Percentiles rank a stretch among this genome's conserved stretches.
Conservation (phyloP, 2,329 filamentous ascomycete species). For the Penicillium oxalicum region DNA sequence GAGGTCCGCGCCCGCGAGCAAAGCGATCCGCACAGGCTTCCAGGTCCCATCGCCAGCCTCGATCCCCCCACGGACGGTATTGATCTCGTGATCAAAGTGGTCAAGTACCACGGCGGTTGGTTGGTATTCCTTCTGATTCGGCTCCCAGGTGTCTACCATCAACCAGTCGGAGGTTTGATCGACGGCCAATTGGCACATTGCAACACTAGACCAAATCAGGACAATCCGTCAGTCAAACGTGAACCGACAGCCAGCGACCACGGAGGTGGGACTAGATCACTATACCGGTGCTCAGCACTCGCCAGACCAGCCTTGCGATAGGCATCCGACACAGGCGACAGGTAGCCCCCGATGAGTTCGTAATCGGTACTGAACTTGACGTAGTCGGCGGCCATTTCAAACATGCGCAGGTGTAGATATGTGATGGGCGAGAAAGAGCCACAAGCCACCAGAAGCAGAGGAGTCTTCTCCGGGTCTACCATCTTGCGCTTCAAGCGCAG, state of each 20-base stretch:
- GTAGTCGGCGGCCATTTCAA: conserved; percentile 79
- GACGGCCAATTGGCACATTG: conserved; percentile 81
- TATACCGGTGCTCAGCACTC: conserved; percentile 60
- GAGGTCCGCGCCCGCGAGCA: conserved; percentile 73
- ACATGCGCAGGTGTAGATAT: conserved; percentile 67
- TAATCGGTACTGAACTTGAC: conserved; percentile 68
- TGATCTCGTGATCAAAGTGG: conserved; percentile 87
- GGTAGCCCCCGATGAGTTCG: conserved; percentile 79
- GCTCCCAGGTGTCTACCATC: conserved; percentile 86
- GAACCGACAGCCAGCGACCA: background rate
- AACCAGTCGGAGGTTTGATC: conserved; percentile 67
- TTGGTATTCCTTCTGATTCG: conserved; percentile 75
- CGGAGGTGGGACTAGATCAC: conserved; percentile 6
- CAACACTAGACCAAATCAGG: conserved; percentile 47
- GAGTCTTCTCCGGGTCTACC: conserved; percentile 44
- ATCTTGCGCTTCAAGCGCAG: conserved; percentile 42
- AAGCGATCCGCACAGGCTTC: conserved; percentile 66
- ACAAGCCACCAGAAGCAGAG: conserved; percentile 45
- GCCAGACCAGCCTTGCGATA: conserved; percentile 79
- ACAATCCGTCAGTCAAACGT: background rate
- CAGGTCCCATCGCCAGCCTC: conserved; percentile 59
- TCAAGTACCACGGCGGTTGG: conserved; percentile 85
- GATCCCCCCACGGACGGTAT: conserved; percentile 68
- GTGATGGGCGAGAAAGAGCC: conserved; percentile 60
- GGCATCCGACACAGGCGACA: conserved; percentile 68